Evolutionary conservation across 306 rosid species (phyloP).

Genomic region (Casuarina equisetifolia): DNA sequence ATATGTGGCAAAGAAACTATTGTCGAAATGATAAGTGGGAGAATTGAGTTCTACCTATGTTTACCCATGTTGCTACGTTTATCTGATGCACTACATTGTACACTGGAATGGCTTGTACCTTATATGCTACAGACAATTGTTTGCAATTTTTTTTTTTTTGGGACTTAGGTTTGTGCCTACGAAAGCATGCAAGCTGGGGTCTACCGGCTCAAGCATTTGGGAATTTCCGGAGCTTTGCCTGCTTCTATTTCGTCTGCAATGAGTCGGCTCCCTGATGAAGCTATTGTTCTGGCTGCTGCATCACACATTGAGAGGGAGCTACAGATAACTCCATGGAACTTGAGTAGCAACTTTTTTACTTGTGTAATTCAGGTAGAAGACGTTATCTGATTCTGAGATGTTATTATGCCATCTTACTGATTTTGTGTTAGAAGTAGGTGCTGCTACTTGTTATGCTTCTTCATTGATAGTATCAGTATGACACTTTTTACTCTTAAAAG

Average conservation of each 20-base stretch:
- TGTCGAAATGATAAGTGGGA: neutral
- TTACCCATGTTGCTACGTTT: neutral
- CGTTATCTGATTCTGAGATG: conserved; percentile 19
- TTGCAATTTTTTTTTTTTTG: conserved; percentile 15
- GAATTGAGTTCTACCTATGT: neutral
- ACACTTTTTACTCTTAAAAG: neutral
- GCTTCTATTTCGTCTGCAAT: conserved; percentile 83
- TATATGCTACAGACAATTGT: neutral
- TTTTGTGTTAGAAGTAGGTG: conserved; percentile 13
- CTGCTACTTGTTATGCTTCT: conserved; percentile 1
- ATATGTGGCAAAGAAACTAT: neutral
- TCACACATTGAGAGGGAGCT: conserved; percentile 96
- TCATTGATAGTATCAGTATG: neutral
- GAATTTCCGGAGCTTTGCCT: conserved; percentile 81
- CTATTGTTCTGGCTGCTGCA: conserved; percentile 95
- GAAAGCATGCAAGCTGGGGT: conserved; percentile 99
- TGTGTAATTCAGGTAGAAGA: conserved; percentile 84
- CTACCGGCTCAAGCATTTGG: conserved; percentile 90
- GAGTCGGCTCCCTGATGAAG: conserved; percentile 96
- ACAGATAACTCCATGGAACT: conserved; percentile 98
- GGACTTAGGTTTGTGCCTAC: conserved; percentile 77
- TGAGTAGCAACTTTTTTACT: conserved; percentile 92
- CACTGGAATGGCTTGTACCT: neutral
- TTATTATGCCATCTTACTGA: conserved; percentile 18
- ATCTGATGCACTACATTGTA: neutral